Evolutionary conservation across 1,139 yeast genomes (phyloP), one percentile per base, ranked within the genome.

Genomic region (Protomyces gravidus): DNA sequence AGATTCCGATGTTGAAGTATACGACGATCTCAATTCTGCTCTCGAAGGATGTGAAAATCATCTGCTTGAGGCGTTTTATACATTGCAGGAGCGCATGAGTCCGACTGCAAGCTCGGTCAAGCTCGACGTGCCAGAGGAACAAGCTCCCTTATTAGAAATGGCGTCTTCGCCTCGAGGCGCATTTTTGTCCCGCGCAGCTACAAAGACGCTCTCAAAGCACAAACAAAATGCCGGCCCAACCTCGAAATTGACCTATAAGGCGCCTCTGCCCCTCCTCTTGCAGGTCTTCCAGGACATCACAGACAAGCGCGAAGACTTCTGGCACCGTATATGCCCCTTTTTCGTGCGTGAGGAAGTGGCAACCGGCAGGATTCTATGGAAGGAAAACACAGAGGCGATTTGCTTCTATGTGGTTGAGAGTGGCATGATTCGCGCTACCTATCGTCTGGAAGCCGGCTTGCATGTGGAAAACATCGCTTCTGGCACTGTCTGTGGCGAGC

Each of bases 1-100:
- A 5, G 74, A 69, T 11, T 71, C 73, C 45, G 72, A 70, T 49
- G 67, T 71, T 28, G 83, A 83, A 66, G 75, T 87, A 45, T 87
- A 86, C 69, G 80, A 80, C 62, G 85, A 88, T 61, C 77, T 92
- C 64, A 92, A 94, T 69, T 80, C 87, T 63, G 96, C 96, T 0
- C 77, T 92, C 57, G 97, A 92, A 72, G 90, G 96, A 96, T 89
- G 97, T 76, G 99, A 92, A 70, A 90, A 92, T 72, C 84, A 86
- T 65, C 89, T 89, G 68, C 77, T 92, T 67, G 77, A 81, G 51
- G 84, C 88, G 52, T 89, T 87, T 72, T 80, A 76, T 65, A 26
- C 56, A 17, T 17, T 63, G 33, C 52, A 56, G 39, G 59, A 49
- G 21, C 30, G 48, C 9, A 40, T 45, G 30, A 28, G 26, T 42